A percentile compares a stretch with the other conserved stretches of the same genome.
Evolutionary conservation across 2,329 filamentous ascomycete species (phyloP).

Genomic region (Cercospora sesami): DNA sequence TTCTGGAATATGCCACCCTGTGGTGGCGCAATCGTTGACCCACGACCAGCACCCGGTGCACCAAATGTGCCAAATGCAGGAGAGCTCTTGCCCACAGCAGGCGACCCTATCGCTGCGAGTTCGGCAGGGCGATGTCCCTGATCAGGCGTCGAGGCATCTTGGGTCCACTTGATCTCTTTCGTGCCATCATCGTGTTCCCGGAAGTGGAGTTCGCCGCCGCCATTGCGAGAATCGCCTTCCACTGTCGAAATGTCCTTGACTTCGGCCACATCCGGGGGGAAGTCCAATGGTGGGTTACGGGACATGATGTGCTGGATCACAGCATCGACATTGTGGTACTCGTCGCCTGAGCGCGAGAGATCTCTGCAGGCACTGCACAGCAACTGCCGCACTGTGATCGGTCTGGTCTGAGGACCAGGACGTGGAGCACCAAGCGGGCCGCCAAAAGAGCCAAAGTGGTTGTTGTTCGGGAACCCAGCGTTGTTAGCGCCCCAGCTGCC

Average conservation of each 20-base stretch:
- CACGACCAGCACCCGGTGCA: constrained; percentile 29
- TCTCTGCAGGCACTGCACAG: constrained; percentile 77
- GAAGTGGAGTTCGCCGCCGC: constrained; percentile 82
- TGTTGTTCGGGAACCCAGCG: constrained; percentile 53
- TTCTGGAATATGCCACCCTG: constrained; percentile 28
- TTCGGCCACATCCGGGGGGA: constrained; percentile 62
- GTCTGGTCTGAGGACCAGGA: constrained; percentile 46
- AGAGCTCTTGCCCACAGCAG: constrained; percentile 46
- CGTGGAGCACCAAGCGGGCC: constrained; percentile 46
- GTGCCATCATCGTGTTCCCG: constrained; percentile 48
- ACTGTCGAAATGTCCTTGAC: constrained; percentile 86
- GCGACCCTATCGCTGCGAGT: constrained; percentile 52
- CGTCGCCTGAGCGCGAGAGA: constrained; percentile 53
- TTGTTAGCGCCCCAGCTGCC: constrained; percentile 39
- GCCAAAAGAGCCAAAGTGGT: constrained; percentile 33
- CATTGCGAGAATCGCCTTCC: constrained; percentile 80
- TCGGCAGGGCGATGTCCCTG: constrained; percentile 30
- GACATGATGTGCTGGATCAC: constrained; percentile 65
- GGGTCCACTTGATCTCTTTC: constrained; percentile 48
- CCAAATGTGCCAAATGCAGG: constrained; percentile 37
- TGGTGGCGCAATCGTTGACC: not conserved
- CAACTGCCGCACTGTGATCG: constrained; percentile 68
- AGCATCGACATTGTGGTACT: constrained; percentile 68
- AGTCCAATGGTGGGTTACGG: constrained; percentile 58
- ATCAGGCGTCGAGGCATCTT: constrained; percentile 33